A percentile compares a stretch with the other conserved stretches of the same genome.
These are phyloP conservation scores for Penicillium sp. DNA, from an alignment of 2,329 filamentous ascomycete species.

Conservation along the genomic window DNA sequence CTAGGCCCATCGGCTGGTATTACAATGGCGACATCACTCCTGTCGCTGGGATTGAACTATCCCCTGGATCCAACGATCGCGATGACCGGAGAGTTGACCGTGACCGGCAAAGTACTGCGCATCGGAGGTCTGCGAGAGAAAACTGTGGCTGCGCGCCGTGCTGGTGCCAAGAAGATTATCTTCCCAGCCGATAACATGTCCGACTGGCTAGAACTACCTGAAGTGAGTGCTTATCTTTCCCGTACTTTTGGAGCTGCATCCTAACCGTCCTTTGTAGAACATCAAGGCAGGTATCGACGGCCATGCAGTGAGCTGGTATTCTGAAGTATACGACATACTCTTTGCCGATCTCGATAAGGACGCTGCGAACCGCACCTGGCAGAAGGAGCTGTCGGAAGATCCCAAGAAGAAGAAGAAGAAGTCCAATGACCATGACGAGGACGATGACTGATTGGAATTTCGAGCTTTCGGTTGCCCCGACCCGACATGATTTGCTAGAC, in stretches of 20 bases:
- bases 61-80: conserved; percentile 84
- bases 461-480: conserved; percentile 3
- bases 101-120: conserved; percentile 93
- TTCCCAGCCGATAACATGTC: conserved; percentile 96
- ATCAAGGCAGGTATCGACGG: conserved; percentile 97
- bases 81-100: conserved; percentile 96
- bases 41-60: conserved; percentile 81
- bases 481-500: conserved; percentile 25
- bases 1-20: conserved; percentile 82
- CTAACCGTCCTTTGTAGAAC: conserved; percentile 65
- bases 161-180: conserved; percentile 89
- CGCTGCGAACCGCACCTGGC: conserved; percentile 74
- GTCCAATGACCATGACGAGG: conserved; percentile 29
- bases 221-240: conserved; percentile 66
- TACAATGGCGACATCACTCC: conserved; percentile 93
- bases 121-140: conserved; percentile 96
- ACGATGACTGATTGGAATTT: conserved; percentile 31
- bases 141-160: conserved; percentile 90
- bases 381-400: conserved; percentile 64
- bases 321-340: conserved; percentile 87
- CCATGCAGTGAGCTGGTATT: conserved; percentile 89
- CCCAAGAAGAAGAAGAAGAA: conserved; percentile 52
- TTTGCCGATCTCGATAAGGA: conserved; percentile 80
- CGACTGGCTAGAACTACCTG: conserved; percentile 95
- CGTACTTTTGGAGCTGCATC: conserved; percentile 14